These are phyloP conservation scores for Speleostelium caveatum DNA, from an alignment of 78 protist genomes.

Conservation along the genomic window DNA sequence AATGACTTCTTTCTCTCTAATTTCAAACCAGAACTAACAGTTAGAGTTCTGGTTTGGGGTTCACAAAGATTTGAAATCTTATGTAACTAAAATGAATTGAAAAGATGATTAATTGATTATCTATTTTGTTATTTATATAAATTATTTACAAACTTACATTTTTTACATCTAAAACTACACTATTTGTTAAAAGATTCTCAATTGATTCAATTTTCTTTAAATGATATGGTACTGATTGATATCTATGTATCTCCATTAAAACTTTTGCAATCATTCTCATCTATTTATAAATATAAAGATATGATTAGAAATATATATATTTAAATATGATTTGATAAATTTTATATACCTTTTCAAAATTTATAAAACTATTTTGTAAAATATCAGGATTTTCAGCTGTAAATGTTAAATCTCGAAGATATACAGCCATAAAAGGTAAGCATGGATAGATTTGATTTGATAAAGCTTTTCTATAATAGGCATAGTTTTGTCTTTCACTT, in stretches of 20 bases:
- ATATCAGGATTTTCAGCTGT: constrained; percentile 41
- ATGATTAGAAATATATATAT: neutral
- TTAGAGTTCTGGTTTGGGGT: constrained; percentile 32
- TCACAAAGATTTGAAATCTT: constrained; percentile 50
- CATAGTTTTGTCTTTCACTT: constrained; percentile 52
- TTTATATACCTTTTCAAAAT: constrained; percentile 24
- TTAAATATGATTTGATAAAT: neutral
- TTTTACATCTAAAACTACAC: constrained; percentile 45
- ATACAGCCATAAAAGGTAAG: constrained; percentile 60
- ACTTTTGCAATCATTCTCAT: constrained; percentile 67
- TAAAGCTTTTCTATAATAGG: constrained; percentile 32
- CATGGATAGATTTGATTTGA: constrained; percentile 27
- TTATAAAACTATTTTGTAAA: constrained; percentile 43
- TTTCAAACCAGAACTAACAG: neutral
- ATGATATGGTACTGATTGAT: constrained; percentile 62
- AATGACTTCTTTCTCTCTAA: constrained; percentile 8
- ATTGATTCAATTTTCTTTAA: constrained; percentile 40
- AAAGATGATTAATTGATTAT: too few relatives aligned
- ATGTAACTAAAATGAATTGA: too few relatives aligned
- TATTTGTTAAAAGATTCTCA: constrained; percentile 15
- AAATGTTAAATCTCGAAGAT: constrained; percentile 47
- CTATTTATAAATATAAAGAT: neutral
- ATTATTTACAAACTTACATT: constrained; percentile 31
- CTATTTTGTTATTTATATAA: neutral
- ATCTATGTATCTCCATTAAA: constrained; percentile 48